Evolutionary conservation across 2,329 filamentous ascomycete species (phyloP).

Genomic region (Torrubiella hemipterigena): DNA sequence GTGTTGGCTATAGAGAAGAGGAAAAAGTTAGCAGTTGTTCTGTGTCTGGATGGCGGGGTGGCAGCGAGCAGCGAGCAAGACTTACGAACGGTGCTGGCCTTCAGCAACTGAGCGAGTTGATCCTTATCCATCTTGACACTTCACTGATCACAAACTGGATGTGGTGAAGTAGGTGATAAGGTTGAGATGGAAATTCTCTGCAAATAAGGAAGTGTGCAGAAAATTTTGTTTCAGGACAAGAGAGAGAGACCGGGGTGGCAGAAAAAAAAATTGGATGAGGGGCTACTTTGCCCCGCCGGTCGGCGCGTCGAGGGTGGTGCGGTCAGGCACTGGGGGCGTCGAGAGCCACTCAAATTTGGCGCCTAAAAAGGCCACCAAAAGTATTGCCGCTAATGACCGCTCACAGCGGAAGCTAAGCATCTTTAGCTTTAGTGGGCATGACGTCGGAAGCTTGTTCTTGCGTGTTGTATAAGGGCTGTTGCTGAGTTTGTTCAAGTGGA

Average conservation of each 20-base stretch:
- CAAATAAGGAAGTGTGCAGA: constrained; percentile 4
- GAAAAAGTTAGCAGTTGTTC: constrained; percentile 18
- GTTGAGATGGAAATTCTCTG: constrained; percentile 2
- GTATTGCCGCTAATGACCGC: too few relatives aligned
- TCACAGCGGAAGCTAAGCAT: background rate
- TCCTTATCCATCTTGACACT: constrained; percentile 36
- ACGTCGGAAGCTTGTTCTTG: background rate
- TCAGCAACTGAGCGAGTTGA: constrained; percentile 74
- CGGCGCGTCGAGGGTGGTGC: background rate
- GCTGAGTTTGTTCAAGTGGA: background rate
- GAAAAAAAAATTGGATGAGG: constrained; percentile 6
- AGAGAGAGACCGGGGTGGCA: constrained; percentile 4
- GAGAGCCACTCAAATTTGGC: background rate
- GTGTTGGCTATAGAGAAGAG: constrained; percentile 58
- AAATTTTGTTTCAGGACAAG: constrained; percentile 3
- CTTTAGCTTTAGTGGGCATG: background rate
- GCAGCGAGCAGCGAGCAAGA: constrained; percentile 15
- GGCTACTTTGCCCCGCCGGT: constrained; percentile 6
- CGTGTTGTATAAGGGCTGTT: background rate
- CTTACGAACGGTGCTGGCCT: constrained; percentile 80
- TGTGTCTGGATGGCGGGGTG: constrained; percentile 1
- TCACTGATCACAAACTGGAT: constrained; percentile 4
- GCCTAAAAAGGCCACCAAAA: background rate
- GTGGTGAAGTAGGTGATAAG: too few relatives aligned
- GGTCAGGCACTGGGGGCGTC: too few relatives aligned